phyloP scores from a whole-genome alignment of 2,329 filamentous ascomycete species.

The Phoma sp. region DNA sequence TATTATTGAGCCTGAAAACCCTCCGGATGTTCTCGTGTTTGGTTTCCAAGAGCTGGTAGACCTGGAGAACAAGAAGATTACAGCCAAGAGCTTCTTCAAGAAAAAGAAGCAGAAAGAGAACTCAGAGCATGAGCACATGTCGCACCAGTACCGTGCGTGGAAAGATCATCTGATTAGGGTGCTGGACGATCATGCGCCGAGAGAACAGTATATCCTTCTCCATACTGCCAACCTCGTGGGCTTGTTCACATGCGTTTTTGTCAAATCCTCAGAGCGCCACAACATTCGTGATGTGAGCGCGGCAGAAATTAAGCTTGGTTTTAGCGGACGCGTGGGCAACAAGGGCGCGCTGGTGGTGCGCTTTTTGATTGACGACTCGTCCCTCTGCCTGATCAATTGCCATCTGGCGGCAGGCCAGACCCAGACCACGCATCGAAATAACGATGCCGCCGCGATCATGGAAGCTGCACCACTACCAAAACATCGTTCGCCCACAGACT shows the following conservation, averaged over 20 bases:
- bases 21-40: conserved; percentile 91
- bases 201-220: conserved; percentile 80
- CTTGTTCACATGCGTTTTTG: conserved; percentile 93
- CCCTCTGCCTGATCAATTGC: conserved; percentile 95
- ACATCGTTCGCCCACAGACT: conserved; percentile 68
- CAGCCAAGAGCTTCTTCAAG: conserved; percentile 91
- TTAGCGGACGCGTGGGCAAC: conserved; percentile 94
- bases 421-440: conserved; percentile 88
- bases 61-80: conserved; percentile 94
- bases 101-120: conserved; percentile 80
- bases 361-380: conserved; percentile 93
- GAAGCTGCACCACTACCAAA: conserved; percentile 76
- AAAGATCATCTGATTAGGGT: conserved; percentile 83
- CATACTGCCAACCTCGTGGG: conserved; percentile 91
- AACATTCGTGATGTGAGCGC: conserved; percentile 79
- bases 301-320: conserved; percentile 90
- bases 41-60: conserved; percentile 99
- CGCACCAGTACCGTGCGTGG: conserved; percentile 96
- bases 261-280: conserved; percentile 77
- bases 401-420: conserved; percentile 94
- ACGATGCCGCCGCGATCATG: conserved; percentile 87
- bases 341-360: conserved; percentile 92
- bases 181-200: conserved; percentile 82
- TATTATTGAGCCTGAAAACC: conserved; percentile 74
- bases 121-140: conserved; percentile 86